Evolutionary conservation across 2,329 filamentous ascomycete species (phyloP).

Genomic region (Aspergillus eucalypticola): DNA sequence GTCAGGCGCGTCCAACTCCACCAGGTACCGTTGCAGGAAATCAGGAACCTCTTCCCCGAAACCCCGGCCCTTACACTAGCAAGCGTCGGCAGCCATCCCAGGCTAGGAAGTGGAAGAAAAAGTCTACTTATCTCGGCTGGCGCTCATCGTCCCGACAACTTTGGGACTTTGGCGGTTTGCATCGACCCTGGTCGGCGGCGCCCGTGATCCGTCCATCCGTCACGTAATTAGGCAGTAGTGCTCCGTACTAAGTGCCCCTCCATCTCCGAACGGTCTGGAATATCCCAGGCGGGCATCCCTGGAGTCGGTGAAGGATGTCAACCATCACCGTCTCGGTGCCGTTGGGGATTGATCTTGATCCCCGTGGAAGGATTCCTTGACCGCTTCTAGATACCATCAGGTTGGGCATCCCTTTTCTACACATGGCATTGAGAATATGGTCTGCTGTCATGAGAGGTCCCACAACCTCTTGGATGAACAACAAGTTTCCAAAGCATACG

Average conservation of each 20-base stretch:
- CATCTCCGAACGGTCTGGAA: conserved; percentile 1
- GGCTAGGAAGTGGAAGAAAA: conserved; percentile 10
- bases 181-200: neutral
- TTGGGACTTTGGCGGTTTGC: neutral
- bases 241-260: neutral
- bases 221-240: conserved; percentile 1
- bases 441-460: neutral
- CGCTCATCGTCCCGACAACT: conserved; percentile 16
- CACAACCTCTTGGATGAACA: neutral
- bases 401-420: conserved; percentile 4
- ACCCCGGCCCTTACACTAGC: conserved; percentile 31
- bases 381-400: conserved; percentile 9
- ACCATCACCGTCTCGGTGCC: neutral
- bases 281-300: neutral
- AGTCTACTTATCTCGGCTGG: conserved; percentile 17
- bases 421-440: conserved; percentile 14
- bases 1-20: conserved; percentile 9
- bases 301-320: neutral
- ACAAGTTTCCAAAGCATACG: no score
- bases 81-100: conserved; percentile 23
- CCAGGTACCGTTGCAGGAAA: conserved; percentile 31
- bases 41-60: conserved; percentile 36
- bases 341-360: neutral
- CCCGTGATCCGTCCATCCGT: neutral
- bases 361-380: conserved; percentile 8